phyloP scores from a whole-genome alignment of 495 filamentous ascomycete species.

The Penicillium mononematosum region DNA sequence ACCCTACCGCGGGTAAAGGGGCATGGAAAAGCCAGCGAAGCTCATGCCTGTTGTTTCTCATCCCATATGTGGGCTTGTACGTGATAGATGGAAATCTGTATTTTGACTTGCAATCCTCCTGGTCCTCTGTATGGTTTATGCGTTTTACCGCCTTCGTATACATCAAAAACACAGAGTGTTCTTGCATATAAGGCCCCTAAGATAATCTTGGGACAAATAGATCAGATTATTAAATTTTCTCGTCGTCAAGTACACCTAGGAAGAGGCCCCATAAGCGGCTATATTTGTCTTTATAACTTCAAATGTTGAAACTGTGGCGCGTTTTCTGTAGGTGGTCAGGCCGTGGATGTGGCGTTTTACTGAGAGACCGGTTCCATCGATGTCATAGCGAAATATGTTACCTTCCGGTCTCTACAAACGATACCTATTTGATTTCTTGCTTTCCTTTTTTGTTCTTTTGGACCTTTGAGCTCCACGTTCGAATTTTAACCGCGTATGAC shows the following conservation, averaged over 20 bases:
- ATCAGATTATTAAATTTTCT: too few relatives aligned
- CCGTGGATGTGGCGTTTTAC: conserved; percentile 30
- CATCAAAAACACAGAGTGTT: too few relatives aligned
- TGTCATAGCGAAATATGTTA: conserved; percentile 28
- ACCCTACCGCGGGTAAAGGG: conserved; percentile 19
- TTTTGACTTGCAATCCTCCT: conserved; percentile 19
- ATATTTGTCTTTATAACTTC: not conserved
- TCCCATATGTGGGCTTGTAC: conserved; percentile 36
- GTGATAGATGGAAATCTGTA: conserved; percentile 39
- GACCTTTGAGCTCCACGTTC: conserved; percentile 3
- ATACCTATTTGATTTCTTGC: not conserved
- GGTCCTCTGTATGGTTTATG: too few relatives aligned
- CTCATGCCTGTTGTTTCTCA: conserved; percentile 31
- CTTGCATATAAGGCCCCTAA: too few relatives aligned
- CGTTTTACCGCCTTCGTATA: too few relatives aligned
- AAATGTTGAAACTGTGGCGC: not conserved
- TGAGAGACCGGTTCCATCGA: conserved; percentile 33
- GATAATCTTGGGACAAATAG: too few relatives aligned
- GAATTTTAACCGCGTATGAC: conserved; percentile 10
- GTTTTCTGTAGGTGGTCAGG: conserved; percentile 8
- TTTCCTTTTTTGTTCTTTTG: not conserved
- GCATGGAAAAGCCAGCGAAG: conserved; percentile 23
- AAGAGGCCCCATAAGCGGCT: too few relatives aligned
- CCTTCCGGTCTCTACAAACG: not conserved
- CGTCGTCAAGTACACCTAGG: too few relatives aligned